Conservation (phyloP, 2,329 filamentous ascomycete species). For the Arthroderma sp. region DNA sequence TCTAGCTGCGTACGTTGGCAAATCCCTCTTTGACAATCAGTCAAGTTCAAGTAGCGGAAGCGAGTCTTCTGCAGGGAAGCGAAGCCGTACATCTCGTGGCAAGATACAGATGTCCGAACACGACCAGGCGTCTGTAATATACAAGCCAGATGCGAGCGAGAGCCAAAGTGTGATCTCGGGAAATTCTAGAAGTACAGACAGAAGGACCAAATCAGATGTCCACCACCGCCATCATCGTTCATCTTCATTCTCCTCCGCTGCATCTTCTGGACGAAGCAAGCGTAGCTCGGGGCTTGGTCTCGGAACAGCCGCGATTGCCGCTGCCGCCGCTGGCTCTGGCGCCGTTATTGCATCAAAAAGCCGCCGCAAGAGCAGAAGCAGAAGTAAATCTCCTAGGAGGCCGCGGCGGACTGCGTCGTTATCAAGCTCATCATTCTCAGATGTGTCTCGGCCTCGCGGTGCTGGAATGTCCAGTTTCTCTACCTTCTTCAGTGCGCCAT, state of each 20-base stretch:
- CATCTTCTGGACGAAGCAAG: not conserved
- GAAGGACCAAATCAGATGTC: not conserved
- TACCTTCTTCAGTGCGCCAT: slow-evolving; percentile 51
- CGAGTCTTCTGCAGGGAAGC: slow-evolving; percentile 18
- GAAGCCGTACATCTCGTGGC: slow-evolving; percentile 30
- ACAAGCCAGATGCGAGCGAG: no score
- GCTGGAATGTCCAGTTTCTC: slow-evolving; percentile 42
- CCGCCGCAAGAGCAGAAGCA: slow-evolving; percentile 16
- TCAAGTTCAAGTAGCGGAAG: slow-evolving; percentile 16
- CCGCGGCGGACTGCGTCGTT: slow-evolving; percentile 22
- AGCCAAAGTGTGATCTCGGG: no score
- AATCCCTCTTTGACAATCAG: slow-evolving; percentile 35
- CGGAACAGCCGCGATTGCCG: slow-evolving; percentile 22
- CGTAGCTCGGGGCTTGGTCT: slow-evolving; percentile 1
- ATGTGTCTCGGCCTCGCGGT: slow-evolving; percentile 48
- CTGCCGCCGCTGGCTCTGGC: slow-evolving; percentile 23
- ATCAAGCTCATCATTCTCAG: slow-evolving; percentile 48
- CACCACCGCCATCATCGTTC: not conserved
- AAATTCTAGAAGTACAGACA: no score
- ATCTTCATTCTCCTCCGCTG: slow-evolving; percentile 1
- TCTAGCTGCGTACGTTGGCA: slow-evolving; percentile 42
- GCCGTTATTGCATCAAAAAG: slow-evolving; percentile 14
- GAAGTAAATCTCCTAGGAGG: slow-evolving; percentile 25
- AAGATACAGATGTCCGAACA: slow-evolving; percentile 25
- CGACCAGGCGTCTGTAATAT: slow-evolving; percentile 4